Conservation (phyloP, 208 protist genomes). For the Acanthamoeba lenticulata region DNA sequence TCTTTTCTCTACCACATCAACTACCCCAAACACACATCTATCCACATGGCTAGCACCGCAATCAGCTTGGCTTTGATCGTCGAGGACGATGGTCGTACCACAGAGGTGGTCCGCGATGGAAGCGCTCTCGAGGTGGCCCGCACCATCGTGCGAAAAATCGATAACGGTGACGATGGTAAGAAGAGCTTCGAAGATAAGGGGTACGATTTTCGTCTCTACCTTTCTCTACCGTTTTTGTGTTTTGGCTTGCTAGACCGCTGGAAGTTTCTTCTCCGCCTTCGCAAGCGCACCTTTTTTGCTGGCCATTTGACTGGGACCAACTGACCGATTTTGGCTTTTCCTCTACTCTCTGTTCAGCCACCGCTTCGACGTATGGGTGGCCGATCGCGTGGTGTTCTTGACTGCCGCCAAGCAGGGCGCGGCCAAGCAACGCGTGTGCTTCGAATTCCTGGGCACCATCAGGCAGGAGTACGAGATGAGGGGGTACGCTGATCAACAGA, state of each 20-base stretch:
- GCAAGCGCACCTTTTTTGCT: not conserved
- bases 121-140: slow-evolving; percentile 14
- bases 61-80: slow-evolving; percentile 29
- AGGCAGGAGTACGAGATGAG: not conserved
- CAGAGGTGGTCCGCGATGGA: slow-evolving; percentile 41
- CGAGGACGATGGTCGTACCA: slow-evolving; percentile 12
- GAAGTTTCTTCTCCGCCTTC: not conserved
- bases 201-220: not conserved
- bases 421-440: slow-evolving; percentile 33
- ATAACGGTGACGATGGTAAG: slow-evolving; percentile 28
- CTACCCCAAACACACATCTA: not conserved
- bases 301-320: not conserved
- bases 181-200: slow-evolving; percentile 52
- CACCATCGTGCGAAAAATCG: slow-evolving; percentile 47
- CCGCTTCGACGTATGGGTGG: slow-evolving; percentile 31
- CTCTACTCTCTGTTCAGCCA: not conserved
- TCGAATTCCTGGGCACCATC: slow-evolving; percentile 44
- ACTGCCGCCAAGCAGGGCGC: slow-evolving; percentile 11
- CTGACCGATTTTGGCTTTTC: not conserved
- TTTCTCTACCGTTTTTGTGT: not conserved
- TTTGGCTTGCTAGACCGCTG: not conserved
- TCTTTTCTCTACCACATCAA: not conserved
- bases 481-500: slow-evolving; percentile 26
- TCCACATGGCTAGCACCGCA: slow-evolving; percentile 9
- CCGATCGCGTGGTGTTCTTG: not conserved